Conservation (phyloP, 345 rosid species). For the Dipteronia sinensis region DNA sequence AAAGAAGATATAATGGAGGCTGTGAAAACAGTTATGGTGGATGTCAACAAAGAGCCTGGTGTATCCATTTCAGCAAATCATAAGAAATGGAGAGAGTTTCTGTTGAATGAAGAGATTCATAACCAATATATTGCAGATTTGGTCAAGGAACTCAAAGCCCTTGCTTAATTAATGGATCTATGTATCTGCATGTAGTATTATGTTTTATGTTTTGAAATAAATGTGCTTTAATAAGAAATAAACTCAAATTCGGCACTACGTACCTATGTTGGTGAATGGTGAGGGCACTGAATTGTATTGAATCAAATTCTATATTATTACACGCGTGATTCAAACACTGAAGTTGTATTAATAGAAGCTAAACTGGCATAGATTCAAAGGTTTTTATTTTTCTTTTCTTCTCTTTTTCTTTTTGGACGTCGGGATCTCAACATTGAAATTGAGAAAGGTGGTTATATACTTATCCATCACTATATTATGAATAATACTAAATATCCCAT, state of each 20-base stretch:
- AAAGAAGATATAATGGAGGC: constrained; percentile 28
- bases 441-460: too few species aligned
- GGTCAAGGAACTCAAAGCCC: constrained; percentile 25
- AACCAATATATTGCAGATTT: constrained; percentile 22
- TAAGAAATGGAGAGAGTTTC: constrained; percentile 31
- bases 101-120: constrained; percentile 27
- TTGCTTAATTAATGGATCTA: constrained; percentile 7
- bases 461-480: too few species aligned
- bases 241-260: neutral
- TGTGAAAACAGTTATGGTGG: constrained; percentile 31
- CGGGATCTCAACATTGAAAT: too few species aligned
- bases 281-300: too few species aligned
- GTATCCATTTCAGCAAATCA: constrained; percentile 27
- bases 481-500: too few species aligned
- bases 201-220: neutral
- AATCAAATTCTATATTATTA: too few species aligned
- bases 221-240: neutral
- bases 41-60: constrained; percentile 28
- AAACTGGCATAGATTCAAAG: too few species aligned
- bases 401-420: too few species aligned
- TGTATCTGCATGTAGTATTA: neutral
- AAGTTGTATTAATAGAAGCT: too few species aligned
- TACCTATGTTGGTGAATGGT: too few species aligned
- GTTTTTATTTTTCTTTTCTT: too few species aligned
- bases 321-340: too few species aligned